phyloP scores from a whole-genome alignment of 2,329 filamentous ascomycete species.

The Alternaria conjuncta region DNA sequence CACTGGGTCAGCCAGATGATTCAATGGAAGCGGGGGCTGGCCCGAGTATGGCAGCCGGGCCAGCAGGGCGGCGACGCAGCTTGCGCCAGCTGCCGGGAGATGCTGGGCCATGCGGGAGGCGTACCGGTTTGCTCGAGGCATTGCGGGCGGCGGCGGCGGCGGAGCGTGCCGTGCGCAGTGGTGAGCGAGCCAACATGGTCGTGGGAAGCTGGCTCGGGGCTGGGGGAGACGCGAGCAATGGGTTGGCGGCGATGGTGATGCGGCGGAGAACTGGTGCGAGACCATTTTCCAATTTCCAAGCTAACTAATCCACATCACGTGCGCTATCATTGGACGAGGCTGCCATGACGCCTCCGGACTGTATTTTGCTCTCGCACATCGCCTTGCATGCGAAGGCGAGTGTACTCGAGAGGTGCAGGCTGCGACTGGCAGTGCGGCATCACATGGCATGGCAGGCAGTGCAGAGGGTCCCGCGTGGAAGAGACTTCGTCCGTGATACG shows the following conservation, averaged over 20 bases:
- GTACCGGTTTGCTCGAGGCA: constrained; percentile 57
- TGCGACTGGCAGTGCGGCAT: background rate
- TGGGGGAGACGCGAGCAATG: constrained; percentile 44
- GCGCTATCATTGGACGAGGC: background rate
- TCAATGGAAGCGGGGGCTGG: constrained; percentile 34
- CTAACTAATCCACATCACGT: background rate
- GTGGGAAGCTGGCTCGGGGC: constrained; percentile 48
- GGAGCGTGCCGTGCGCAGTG: constrained; percentile 85
- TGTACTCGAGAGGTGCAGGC: background rate
- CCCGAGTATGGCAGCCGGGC: constrained; percentile 15
- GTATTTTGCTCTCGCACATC: background rate
- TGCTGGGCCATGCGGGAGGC: constrained; percentile 38
- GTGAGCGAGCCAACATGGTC: constrained; percentile 93
- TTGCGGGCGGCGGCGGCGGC: constrained; percentile 80
- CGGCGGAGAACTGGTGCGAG: constrained; percentile 28
- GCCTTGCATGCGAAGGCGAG: background rate
- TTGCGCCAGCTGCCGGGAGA: constrained; percentile 34
- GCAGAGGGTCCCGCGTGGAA: background rate
- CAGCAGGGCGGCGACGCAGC: constrained; percentile 31
- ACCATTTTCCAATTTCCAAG: background rate
- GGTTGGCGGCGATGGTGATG: constrained; percentile 38
- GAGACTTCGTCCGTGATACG: background rate
- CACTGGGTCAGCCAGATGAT: constrained; percentile 38
- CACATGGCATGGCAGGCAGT: background rate
- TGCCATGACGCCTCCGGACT: background rate